phyloP scores from a whole-genome alignment of 2,329 filamentous ascomycete genomes.

The Diplodia intermedia region DNA sequence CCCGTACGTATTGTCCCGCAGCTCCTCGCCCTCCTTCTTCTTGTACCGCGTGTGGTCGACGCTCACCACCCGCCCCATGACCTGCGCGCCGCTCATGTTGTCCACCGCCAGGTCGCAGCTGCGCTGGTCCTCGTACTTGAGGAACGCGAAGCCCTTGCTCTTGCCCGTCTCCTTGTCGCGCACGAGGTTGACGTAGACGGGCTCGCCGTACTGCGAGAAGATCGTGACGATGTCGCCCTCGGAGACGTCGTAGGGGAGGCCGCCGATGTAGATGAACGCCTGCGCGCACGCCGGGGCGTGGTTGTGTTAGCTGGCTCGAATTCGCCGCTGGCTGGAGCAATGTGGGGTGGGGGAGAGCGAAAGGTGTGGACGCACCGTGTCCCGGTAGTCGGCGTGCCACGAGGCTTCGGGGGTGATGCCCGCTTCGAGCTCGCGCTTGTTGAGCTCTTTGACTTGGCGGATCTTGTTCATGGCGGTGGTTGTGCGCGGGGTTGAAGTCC shows the following conservation, averaged over 20 bases:
- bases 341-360: too few relatives aligned
- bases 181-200: conserved; percentile 87
- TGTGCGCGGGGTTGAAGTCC: conserved; percentile 9
- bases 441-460: conserved; percentile 88
- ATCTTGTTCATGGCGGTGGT: conserved; percentile 82
- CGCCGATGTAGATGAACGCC: conserved; percentile 95
- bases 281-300: background rate
- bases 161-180: conserved; percentile 97
- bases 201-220: conserved; percentile 96
- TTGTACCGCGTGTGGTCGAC: conserved; percentile 97
- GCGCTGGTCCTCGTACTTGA: conserved; percentile 98
- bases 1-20: conserved; percentile 19
- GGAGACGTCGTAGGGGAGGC: conserved; percentile 87
- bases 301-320: background rate
- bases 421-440: conserved; percentile 91
- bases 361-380: conserved; percentile 61
- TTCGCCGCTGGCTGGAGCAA: background rate
- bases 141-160: conserved; percentile 90
- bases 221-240: conserved; percentile 97
- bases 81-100: conserved; percentile 85
- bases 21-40: conserved; percentile 71
- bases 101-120: conserved; percentile 96
- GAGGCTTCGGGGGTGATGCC: conserved; percentile 85
- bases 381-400: conserved; percentile 97
- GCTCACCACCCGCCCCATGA: conserved; percentile 78